Evolutionary conservation across 768 basidiomycete genomes (phyloP).

Genomic region (Mycena chlorophos): DNA sequence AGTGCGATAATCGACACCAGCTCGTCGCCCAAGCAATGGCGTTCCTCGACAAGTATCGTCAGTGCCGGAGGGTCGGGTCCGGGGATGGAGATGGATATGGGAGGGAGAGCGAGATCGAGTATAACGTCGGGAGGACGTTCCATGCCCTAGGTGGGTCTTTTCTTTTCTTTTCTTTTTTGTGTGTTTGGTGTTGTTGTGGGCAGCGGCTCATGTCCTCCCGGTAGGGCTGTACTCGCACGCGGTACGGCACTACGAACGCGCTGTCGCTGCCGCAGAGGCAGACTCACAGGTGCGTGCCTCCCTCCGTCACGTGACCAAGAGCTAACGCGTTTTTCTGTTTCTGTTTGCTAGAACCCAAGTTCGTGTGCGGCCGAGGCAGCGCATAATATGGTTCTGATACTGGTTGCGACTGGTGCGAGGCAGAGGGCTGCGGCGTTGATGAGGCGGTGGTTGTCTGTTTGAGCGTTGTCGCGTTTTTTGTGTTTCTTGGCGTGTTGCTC

Average conservation of each 20-base stretch:
- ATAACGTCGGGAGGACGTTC: constrained; percentile 89
- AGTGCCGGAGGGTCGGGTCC: constrained; percentile 48
- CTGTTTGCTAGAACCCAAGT: constrained; percentile 40
- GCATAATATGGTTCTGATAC: constrained; percentile 85
- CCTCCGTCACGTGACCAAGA: neutral
- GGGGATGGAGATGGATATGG: constrained; percentile 35
- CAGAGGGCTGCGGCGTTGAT: constrained; percentile 70
- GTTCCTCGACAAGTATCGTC: constrained; percentile 80
- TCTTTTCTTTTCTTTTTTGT: neutral
- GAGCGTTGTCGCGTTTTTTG: too few relatives aligned
- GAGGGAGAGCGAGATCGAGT: constrained; percentile 88
- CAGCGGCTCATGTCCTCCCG: neutral
- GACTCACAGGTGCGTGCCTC: constrained; percentile 27
- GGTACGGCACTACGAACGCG: constrained; percentile 79
- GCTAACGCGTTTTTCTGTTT: neutral
- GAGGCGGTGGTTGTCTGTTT: constrained; percentile 81
- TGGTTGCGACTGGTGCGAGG: constrained; percentile 73
- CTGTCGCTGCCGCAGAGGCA: constrained; percentile 61
- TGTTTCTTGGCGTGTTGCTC: too few relatives aligned
- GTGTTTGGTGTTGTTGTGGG: neutral
- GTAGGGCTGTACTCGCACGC: constrained; percentile 82
- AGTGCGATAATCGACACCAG: constrained; percentile 92
- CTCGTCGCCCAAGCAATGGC: constrained; percentile 80
- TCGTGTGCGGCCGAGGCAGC: constrained; percentile 72
- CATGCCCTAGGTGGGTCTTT: constrained; percentile 80